Evolutionary conservation across 2,329 filamentous ascomycete genomes (phyloP).

Genomic region (Trichoderma koningiopsis): DNA sequence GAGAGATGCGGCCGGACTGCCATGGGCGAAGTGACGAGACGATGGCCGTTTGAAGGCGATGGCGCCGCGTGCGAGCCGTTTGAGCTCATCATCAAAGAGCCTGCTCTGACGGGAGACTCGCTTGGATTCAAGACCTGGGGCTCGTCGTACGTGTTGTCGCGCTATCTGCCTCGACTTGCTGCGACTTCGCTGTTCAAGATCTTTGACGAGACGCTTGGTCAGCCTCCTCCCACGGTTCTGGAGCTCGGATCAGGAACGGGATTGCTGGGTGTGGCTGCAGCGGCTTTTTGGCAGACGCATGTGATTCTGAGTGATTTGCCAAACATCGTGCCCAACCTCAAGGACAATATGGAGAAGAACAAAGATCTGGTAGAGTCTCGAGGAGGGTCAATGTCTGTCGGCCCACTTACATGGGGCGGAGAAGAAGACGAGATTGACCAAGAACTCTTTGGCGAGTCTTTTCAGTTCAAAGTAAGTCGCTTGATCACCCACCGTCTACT

Average conservation of each 20-base stretch:
- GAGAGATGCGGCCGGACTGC: constrained; percentile 78
- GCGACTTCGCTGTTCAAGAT: constrained; percentile 49
- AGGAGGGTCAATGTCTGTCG: constrained; percentile 62
- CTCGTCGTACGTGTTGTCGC: constrained; percentile 82
- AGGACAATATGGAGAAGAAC: constrained; percentile 72
- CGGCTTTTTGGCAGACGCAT: constrained; percentile 65
- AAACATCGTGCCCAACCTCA: constrained; percentile 78
- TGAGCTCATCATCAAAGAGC: constrained; percentile 77
- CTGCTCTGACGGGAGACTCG: constrained; percentile 82
- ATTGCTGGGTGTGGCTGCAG: constrained; percentile 83
- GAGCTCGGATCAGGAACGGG: constrained; percentile 92
- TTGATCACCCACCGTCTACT: too few species aligned
- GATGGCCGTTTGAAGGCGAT: constrained; percentile 52
- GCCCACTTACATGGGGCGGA: constrained; percentile 74
- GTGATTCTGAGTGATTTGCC: constrained; percentile 82
- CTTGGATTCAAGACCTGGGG: constrained; percentile 96
- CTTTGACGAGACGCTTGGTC: constrained; percentile 42
- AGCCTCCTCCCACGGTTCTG: constrained; percentile 51
- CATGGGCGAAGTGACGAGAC: constrained; percentile 59
- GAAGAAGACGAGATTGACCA: constrained; percentile 48
- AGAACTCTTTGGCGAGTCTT: constrained; percentile 46
- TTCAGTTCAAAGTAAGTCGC: constrained; percentile 54
- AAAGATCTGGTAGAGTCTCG: constrained; percentile 53
- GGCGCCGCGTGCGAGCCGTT: constrained; percentile 46
- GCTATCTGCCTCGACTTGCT: constrained; percentile 60